Evolutionary conservation across 2,329 filamentous ascomycete genomes (phyloP).

Genomic region (Arthrobotrys sphaeroides): DNA sequence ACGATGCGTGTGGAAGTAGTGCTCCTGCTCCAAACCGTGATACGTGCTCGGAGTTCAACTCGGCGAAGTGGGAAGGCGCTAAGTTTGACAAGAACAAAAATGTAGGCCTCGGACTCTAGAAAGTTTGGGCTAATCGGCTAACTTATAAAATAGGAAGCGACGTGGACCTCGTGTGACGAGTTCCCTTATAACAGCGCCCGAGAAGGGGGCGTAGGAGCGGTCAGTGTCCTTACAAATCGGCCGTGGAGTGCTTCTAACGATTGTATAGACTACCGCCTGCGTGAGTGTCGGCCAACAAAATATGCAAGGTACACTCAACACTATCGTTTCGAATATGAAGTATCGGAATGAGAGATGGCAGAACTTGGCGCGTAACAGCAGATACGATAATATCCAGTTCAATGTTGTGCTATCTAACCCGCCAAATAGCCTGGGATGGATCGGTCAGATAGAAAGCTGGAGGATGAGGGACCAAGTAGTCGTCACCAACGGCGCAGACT

Average conservation of each 20-base stretch:
- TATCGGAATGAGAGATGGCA: conserved; percentile 12
- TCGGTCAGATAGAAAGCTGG: conserved; percentile 22
- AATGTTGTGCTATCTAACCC: conserved; percentile 22
- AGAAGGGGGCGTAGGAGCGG: conserved; percentile 20
- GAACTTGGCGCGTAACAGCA: not conserved
- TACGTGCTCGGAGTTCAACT: conserved; percentile 1
- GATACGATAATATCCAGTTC: conserved; percentile 6
- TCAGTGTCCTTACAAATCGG: not conserved
- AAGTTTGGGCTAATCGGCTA: not conserved
- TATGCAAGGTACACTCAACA: conserved; percentile 7
- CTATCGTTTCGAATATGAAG: conserved; percentile 12
- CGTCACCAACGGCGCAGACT: not conserved
- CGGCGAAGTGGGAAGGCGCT: not conserved
- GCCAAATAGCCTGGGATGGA: conserved; percentile 3
- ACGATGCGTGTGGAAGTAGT: not conserved
- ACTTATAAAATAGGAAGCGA: conserved; percentile 5
- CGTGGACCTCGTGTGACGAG: conserved; percentile 27
- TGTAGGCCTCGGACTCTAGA: not conserved
- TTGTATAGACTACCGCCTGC: conserved; percentile 15
- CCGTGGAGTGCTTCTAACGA: not conserved
- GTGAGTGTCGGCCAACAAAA: conserved; percentile 17
- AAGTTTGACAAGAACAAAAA: conserved; percentile 7
- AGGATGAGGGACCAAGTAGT: not conserved
- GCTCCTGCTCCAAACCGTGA: not conserved
- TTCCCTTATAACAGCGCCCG: conserved; percentile 17